Evolutionary conservation across 495 filamentous ascomycete species (phyloP).

Genomic region (Podospora pseudopauciseta): DNA sequence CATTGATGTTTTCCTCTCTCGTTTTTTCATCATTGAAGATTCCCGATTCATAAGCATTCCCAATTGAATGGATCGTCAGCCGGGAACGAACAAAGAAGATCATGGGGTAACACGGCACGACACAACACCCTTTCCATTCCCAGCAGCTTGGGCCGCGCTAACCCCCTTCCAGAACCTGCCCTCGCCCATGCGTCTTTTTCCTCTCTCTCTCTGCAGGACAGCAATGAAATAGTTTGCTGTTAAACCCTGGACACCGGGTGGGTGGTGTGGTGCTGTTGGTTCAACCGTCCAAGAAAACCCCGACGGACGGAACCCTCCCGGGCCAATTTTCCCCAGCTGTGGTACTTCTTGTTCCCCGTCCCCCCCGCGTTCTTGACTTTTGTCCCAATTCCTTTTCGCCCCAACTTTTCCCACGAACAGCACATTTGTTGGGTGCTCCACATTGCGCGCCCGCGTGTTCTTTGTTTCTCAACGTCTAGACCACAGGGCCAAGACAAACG

Average conservation of each 20-base stretch:
- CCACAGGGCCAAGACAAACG: not conserved
- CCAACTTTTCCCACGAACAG: no score
- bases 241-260: not conserved
- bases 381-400: no score
- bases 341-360: not conserved
- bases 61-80: no score
- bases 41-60: no score
- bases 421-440: not conserved
- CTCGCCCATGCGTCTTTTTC: not conserved
- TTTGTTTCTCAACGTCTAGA: not conserved
- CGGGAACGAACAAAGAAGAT: no score
- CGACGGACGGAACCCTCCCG: not conserved
- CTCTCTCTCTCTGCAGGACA: not conserved
- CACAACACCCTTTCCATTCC: not conserved
- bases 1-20: no score
- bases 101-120: not conserved
- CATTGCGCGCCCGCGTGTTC: not conserved
- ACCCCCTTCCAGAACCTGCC: not conserved
- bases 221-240: not conserved
- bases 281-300: not conserved
- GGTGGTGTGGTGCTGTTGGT: not conserved
- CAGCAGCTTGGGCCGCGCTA: not conserved
- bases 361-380: not conserved
- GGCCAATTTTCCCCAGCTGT: no score
- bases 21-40: no score